Percentiles rank a stretch among this genome's conserved stretches.
phyloP scores from a whole-genome alignment of 257 asterid species.

The Handroanthus guayacan region DNA sequence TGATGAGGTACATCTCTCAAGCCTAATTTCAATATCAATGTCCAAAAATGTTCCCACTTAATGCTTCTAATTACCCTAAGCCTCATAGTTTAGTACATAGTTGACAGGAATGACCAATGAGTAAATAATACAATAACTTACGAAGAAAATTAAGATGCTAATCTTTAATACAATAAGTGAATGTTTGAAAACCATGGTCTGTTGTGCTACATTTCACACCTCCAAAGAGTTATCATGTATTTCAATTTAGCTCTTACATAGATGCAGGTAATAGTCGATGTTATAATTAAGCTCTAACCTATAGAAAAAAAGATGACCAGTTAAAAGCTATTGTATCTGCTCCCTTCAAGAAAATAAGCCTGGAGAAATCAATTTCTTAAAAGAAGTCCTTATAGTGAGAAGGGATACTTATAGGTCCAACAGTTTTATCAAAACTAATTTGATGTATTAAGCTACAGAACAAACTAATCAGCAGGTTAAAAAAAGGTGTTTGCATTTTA shows the following conservation, averaged over 20 bases:
- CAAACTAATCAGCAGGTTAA: too few relatives aligned
- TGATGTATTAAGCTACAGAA: too few relatives aligned
- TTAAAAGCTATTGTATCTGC: not conserved
- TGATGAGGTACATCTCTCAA: constrained; percentile 20
- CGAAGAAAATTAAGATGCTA: constrained; percentile 1
- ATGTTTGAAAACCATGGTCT: not conserved
- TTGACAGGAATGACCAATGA: not conserved
- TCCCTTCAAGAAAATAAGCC: not conserved
- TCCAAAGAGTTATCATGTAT: not conserved
- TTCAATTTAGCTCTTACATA: not conserved
- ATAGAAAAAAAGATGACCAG: not conserved
- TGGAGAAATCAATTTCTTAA: not conserved
- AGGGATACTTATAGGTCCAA: too few relatives aligned
- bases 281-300: not conserved
- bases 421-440: too few relatives aligned
- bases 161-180: not conserved
- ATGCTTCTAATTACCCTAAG: constrained; percentile 5
- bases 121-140: constrained; percentile 3
- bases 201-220: not conserved
- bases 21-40: constrained; percentile 12
- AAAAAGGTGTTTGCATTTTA: too few relatives aligned
- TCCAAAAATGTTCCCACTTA: not conserved
- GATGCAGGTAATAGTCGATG: not conserved
- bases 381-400: not conserved
- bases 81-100: constrained; percentile 3